phyloP scores from a whole-genome alignment of 2,329 filamentous ascomycete species.

The Elsinoe australis region DNA sequence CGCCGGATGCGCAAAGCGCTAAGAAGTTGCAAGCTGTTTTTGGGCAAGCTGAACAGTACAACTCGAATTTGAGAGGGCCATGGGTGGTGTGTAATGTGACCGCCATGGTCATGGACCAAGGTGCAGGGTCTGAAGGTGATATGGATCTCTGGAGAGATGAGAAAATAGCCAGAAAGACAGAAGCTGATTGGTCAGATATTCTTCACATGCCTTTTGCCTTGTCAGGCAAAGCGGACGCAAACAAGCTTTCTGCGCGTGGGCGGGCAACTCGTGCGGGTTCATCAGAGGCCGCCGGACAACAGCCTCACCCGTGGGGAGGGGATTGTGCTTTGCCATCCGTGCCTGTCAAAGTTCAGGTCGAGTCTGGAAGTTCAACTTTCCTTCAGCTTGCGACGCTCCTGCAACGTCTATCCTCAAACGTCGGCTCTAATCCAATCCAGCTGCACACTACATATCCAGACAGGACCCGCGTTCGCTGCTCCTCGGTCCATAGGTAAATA shows the following conservation, averaged over 20 bases:
- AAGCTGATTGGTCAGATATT: constrained; percentile 12
- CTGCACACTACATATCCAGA: not conserved
- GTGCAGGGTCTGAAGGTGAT: constrained; percentile 11
- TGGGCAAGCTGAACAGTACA: constrained; percentile 92
- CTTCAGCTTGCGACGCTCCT: not conserved
- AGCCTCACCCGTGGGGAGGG: constrained; percentile 7
- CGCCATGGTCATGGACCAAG: constrained; percentile 33
- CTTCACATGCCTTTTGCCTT: constrained; percentile 9
- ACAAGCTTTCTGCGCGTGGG: constrained; percentile 7
- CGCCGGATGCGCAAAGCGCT: constrained; percentile 70
- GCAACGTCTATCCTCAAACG: constrained; percentile 14
- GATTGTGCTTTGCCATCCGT: constrained; percentile 4
- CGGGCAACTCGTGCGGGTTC: too few species aligned
- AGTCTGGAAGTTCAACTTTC: constrained; percentile 6
- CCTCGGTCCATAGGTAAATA: not conserved
- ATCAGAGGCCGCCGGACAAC: too few species aligned
- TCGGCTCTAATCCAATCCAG: not conserved
- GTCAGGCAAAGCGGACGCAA: constrained; percentile 3
- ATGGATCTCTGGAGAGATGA: not conserved
- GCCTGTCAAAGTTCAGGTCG: constrained; percentile 7
- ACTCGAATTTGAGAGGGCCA: constrained; percentile 87
- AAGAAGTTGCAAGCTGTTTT: constrained; percentile 89
- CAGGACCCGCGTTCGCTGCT: too few species aligned
- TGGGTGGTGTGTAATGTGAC: constrained; percentile 71
- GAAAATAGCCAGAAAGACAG: not conserved